phyloP scores from a whole-genome alignment of 2,329 filamentous ascomycete genomes.

The Hypoxylon sp. region DNA sequence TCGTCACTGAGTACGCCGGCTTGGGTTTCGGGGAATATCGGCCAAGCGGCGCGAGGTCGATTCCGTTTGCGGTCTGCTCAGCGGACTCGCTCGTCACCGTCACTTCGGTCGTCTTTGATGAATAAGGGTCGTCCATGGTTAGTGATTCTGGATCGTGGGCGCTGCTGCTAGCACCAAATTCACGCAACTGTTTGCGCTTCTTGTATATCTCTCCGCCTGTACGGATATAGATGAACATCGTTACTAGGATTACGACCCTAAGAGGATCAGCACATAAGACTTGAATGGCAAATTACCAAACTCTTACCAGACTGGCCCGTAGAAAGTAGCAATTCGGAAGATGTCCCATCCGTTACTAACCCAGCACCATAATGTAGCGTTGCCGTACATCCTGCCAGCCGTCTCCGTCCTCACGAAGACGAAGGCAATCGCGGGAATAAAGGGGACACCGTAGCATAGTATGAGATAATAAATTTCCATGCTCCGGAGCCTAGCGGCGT shows the following conservation, averaged over 20 bases:
- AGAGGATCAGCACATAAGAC: conserved; percentile 27
- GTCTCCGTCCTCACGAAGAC: conserved; percentile 71
- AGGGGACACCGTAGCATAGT: conserved; percentile 79
- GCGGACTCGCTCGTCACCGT: conserved; percentile 68
- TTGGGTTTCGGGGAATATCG: conserved; percentile 40
- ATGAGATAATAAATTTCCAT: conserved; percentile 80
- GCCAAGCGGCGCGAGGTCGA: conserved; percentile 54
- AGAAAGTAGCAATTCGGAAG: conserved; percentile 81
- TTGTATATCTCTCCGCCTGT: conserved; percentile 77
- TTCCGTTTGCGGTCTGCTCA: conserved; percentile 48
- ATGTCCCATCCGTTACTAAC: conserved; percentile 75
- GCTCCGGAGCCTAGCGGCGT: conserved; percentile 71
- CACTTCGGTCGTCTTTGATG: conserved; percentile 73
- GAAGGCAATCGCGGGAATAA: conserved; percentile 75
- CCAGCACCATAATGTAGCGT: conserved; percentile 88
- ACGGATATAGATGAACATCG: conserved; percentile 74
- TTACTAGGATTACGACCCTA: conserved; percentile 72
- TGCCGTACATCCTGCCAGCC: conserved; percentile 75
- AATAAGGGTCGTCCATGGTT: conserved; percentile 61
- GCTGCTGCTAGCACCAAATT: conserved; percentile 61
- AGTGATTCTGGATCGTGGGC: conserved; percentile 59
- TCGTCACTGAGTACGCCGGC: conserved; percentile 64
- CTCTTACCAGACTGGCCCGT: conserved; percentile 76
- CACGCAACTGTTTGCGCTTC: conserved; percentile 72
- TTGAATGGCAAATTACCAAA: background rate